Conservation (phyloP, 495 filamentous ascomycete species). For the Annulohypoxylon stygium region DNA sequence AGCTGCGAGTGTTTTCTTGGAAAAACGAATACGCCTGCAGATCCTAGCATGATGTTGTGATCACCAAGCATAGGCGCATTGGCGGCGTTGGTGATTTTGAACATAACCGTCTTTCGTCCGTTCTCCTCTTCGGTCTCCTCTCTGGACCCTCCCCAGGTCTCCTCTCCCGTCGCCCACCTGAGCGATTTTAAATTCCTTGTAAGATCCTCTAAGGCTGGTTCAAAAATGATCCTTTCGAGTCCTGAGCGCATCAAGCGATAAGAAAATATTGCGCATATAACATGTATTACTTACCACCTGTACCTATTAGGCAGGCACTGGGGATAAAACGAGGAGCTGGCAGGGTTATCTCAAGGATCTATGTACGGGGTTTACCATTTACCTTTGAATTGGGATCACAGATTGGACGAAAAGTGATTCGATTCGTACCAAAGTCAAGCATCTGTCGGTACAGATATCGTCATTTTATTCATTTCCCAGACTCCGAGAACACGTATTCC, state of each 20-base stretch:
- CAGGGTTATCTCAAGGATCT: background rate
- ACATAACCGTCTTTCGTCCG: slow-evolving; percentile 13
- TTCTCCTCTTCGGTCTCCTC: background rate
- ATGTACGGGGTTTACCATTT: background rate
- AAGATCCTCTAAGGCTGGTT: background rate
- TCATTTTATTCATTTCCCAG: slow-evolving; percentile 13
- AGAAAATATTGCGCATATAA: slow-evolving; percentile 5
- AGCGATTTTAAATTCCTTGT: slow-evolving; percentile 12
- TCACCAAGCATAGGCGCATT: slow-evolving; percentile 22
- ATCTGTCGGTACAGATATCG: slow-evolving; percentile 22
- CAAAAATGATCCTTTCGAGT: slow-evolving; percentile 1
- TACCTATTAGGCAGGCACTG: no score
- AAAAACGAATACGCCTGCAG: slow-evolving; percentile 35
- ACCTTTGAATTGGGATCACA: background rate
- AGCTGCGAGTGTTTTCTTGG: slow-evolving; percentile 39
- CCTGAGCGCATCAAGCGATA: slow-evolving; percentile 12
- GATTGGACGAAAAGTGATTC: slow-evolving; percentile 9
- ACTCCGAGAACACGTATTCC: slow-evolving; percentile 1
- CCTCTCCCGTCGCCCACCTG: background rate
- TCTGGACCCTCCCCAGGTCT: no score
- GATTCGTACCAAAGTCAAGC: slow-evolving; percentile 27
- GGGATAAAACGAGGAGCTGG: background rate
- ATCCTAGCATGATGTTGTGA: slow-evolving; percentile 43
- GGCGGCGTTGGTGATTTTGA: slow-evolving; percentile 18
- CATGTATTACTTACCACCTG: background rate